Evolutionary conservation across 2,329 filamentous ascomycete genomes (phyloP), one percentile per base, ranked within the genome.

Genomic region (Alternaria triticina): DNA sequence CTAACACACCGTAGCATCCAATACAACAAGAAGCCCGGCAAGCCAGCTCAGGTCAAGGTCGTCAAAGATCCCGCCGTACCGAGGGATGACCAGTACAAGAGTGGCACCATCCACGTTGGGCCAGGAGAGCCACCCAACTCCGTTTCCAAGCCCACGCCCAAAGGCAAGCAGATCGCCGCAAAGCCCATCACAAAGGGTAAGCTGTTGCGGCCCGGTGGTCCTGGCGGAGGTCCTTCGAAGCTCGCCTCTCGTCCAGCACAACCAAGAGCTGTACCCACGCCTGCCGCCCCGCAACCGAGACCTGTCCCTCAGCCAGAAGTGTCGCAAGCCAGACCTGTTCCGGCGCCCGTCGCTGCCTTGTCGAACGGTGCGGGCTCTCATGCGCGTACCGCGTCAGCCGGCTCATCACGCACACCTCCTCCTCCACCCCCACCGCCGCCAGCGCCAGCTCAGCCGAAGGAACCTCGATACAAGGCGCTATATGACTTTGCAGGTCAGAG

Each of bases 11-110:
- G 58, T 68, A 86, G 83, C 6, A 94, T 99, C 71, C 93, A 97
- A 78, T 99, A 97, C 81, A 94, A 95, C 77, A 99, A 98, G 86
- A 99, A 99, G 82, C 96, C 96, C 1, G 93, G 93, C 59, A 99
- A 99, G 83, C 87, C 93, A 79, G 91, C 95, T 57, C 82, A 89
- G 6, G 91, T 99, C 76, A 98, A 98, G 83, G 92, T 92, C 9
- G 77, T 97, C 64, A 97, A 97, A 82, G 96, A 99, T 77, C 90
- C 94, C 0, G 87, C 89, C 56, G 87, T 91, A 56, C 83, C 86
- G 4, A 81, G 86, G 56, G 90, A 90, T 51, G 96, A 99, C 80
- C 87, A 89, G 67, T 99, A 99, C 85, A 99, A 99, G 87, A 97
- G 94, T 78, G 90, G 92, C 63, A 90, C 90, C 15, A 89, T 99